phyloP scores from a whole-genome alignment of 2,329 filamentous ascomycete genomes.

The Aspergillus pseudoviridinutans region DNA sequence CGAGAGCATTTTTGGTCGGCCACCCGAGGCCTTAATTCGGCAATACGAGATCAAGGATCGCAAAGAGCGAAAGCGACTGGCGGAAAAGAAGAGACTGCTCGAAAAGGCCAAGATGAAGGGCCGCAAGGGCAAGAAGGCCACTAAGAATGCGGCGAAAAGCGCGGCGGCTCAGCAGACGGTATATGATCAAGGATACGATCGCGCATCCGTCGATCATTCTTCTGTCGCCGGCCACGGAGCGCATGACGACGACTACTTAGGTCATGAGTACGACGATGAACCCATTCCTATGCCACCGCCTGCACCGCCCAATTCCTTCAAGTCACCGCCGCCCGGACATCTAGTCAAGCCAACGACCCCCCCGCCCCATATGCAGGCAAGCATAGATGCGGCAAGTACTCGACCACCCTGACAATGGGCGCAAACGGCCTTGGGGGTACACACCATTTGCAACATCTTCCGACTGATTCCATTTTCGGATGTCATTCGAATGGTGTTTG shows the following conservation, averaged over 20 bases:
- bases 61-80: conserved; percentile 74
- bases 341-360: conserved; percentile 18
- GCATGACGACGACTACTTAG: conserved; percentile 49
- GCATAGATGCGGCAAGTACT: conserved; percentile 26
- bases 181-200: conserved; percentile 41
- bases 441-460: neutral
- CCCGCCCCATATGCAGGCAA: conserved; percentile 17
- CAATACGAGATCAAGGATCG: conserved; percentile 95
- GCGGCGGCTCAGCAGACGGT: conserved; percentile 28
- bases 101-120: conserved; percentile 95
- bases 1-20: conserved; percentile 87
- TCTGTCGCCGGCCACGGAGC: conserved; percentile 36
- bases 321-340: conserved; percentile 66
- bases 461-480: neutral
- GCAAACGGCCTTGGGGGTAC: neutral
- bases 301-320: conserved; percentile 57
- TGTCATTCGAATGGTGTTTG: neutral
- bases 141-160: conserved; percentile 59
- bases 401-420: conserved; percentile 28
- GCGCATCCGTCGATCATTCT: conserved; percentile 38
- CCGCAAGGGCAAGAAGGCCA: conserved; percentile 79
- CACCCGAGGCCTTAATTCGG: conserved; percentile 77
- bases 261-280: conserved; percentile 51
- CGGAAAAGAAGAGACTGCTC: conserved; percentile 77
- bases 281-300: conserved; percentile 36